phyloP scores from a whole-genome alignment of 1,139 yeast species.

The Yamadazyma atmosphaerica region DNA sequence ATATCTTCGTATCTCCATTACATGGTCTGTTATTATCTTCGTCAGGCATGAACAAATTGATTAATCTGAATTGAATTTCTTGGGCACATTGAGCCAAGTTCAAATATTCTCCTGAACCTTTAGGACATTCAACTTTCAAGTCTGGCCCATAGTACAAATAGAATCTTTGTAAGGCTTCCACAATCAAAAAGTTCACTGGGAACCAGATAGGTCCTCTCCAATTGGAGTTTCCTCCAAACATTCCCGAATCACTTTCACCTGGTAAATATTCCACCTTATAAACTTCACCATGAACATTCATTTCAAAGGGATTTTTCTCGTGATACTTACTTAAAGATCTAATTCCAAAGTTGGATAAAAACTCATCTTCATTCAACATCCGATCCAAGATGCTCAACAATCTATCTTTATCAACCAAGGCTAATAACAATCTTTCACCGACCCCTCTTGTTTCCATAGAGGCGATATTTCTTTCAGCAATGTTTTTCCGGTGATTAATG shows the following conservation, averaged over 20 bases:
- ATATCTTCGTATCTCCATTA: conserved; percentile 65
- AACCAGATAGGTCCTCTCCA: conserved; percentile 99
- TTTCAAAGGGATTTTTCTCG: conserved; percentile 80
- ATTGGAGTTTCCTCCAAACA: conserved; percentile 96
- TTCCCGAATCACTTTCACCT: conserved; percentile 91
- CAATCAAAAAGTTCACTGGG: conserved; percentile 85
- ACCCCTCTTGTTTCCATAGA: conserved; percentile 84
- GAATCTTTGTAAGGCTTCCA: conserved; percentile 87
- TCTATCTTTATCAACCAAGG: conserved; percentile 82
- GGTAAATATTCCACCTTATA: conserved; percentile 81
- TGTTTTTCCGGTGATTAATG: conserved; percentile 64
- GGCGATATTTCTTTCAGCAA: conserved; percentile 88
- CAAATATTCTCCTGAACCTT: conserved; percentile 77
- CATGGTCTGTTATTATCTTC: conserved; percentile 74
- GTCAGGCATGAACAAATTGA: conserved; percentile 75
- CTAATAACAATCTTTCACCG: conserved; percentile 79
- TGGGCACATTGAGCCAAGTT: conserved; percentile 93
- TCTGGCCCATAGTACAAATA: conserved; percentile 88
- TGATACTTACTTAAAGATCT: conserved; percentile 89
- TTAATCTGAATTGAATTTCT: conserved; percentile 84
- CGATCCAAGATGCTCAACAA: conserved; percentile 72
- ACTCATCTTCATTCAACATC: conserved; percentile 88
- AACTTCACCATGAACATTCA: conserved; percentile 79
- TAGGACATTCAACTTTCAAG: conserved; percentile 87
- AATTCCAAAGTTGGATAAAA: conserved; percentile 83